These are phyloP conservation scores for Leucocoprinus leucothites DNA, from an alignment of 768 basidiomycete genomes.

Conservation along the genomic window DNA sequence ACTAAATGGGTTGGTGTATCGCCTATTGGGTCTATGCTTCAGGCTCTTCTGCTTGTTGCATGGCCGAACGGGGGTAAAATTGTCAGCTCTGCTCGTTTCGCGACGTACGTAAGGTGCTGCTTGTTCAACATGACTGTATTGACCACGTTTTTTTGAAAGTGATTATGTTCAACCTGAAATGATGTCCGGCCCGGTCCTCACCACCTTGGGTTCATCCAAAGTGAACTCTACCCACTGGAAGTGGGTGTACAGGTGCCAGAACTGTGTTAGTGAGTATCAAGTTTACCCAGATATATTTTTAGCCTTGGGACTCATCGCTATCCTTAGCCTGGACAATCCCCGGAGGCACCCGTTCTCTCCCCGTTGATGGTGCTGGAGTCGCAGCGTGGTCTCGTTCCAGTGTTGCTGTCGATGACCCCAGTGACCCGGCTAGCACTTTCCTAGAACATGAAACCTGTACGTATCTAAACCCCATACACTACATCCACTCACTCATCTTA, in stretches of 20 bases:
- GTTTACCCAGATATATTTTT: no score
- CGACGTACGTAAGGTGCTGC: slow-evolving; percentile 39
- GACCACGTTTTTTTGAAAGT: no score
- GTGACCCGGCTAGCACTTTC: slow-evolving; percentile 51
- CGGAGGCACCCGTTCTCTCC: slow-evolving; percentile 34
- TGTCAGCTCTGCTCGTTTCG: slow-evolving; percentile 49
- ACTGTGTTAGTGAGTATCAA: slow-evolving; percentile 55
- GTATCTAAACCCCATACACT: not conserved
- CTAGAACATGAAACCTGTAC: slow-evolving; percentile 47
- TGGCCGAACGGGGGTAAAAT: slow-evolving; percentile 55
- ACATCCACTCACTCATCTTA: not conserved
- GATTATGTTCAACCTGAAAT: no score
- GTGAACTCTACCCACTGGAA: slow-evolving; percentile 65
- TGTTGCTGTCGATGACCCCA: slow-evolving; percentile 41
- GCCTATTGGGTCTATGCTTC: slow-evolving; percentile 52
- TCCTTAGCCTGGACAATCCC: slow-evolving; percentile 35
- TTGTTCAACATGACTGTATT: no score
- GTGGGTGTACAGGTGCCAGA: slow-evolving; percentile 65
- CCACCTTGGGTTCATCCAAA: slow-evolving; percentile 44
- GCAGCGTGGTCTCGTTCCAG: slow-evolving; percentile 51
- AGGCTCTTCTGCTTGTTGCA: slow-evolving; percentile 55
- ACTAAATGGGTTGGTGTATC: slow-evolving; percentile 56
- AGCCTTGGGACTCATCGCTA: not conserved
- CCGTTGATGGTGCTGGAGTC: slow-evolving; percentile 31
- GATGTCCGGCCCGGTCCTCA: slow-evolving; percentile 50